Conservation (phyloP, 441 rosid species). For the Pelargonium cotyledonis region DNA sequence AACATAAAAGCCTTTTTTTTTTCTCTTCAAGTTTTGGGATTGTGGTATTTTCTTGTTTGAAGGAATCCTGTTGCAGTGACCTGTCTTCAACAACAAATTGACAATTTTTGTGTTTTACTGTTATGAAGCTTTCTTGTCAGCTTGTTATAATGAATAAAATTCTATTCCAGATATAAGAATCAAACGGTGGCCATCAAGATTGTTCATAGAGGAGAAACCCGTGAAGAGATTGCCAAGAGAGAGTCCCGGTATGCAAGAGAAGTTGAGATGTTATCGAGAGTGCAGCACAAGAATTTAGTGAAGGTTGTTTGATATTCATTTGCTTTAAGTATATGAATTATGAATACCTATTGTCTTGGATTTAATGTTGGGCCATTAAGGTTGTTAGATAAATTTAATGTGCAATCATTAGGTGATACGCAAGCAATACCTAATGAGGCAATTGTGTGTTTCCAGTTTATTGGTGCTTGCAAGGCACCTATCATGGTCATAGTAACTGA, state of each 20-base stretch:
- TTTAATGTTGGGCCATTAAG: not conserved
- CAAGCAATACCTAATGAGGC: not conserved
- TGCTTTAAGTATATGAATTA: not conserved
- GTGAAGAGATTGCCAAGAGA: constrained; percentile 76
- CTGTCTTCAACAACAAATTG: no score
- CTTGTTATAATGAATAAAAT: no score
- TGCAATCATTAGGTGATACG: not conserved
- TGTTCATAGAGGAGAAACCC: constrained; percentile 64
- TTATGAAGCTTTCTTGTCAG: no score
- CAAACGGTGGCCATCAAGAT: constrained; percentile 85
- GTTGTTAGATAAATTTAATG: not conserved
- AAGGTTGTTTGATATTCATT: constrained; percentile 45
- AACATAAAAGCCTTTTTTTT: not conserved
- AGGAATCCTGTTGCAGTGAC: no score
- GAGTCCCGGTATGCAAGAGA: constrained; percentile 78
- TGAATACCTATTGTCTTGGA: not conserved
- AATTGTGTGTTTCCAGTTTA: constrained; percentile 45
- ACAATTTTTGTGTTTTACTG: no score
- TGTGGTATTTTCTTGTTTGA: no score
- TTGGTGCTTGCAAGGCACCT: constrained; percentile 93
- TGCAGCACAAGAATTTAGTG: constrained; percentile 83
- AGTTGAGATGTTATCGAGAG: constrained; percentile 84
- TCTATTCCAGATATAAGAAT: constrained; percentile 50
- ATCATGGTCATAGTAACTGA: constrained; percentile 95
- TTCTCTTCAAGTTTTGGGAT: not conserved